phyloP scores from a whole-genome alignment of 352 stramenopile species.

The Pythium sp. region DNA sequence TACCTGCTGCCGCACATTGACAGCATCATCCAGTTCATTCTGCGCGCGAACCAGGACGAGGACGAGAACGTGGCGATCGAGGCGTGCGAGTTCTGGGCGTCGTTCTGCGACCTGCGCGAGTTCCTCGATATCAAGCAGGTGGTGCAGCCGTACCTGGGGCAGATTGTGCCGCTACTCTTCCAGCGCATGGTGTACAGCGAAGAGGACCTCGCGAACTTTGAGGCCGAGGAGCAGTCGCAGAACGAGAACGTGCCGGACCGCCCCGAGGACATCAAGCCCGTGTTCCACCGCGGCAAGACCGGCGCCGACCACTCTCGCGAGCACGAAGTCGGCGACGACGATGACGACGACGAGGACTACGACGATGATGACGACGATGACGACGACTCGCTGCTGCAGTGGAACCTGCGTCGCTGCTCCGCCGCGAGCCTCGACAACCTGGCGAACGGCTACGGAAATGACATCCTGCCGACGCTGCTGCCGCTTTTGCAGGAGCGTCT shows the following conservation, averaged over 20 bases:
- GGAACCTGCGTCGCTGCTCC: conserved; percentile 94
- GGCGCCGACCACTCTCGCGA: conserved; percentile 35
- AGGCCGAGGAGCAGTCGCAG: conserved; percentile 86
- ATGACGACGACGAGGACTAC: conserved; percentile 88
- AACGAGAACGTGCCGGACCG: conserved; percentile 89
- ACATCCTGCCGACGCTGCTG: conserved; percentile 92
- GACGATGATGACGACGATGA: conserved; percentile 89
- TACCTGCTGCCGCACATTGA: conserved; percentile 88
- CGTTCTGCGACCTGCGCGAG: conserved; percentile 86
- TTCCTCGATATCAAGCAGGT: conserved; percentile 91
- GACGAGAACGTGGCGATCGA: conserved; percentile 87
- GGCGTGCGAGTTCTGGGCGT: conserved; percentile 90
- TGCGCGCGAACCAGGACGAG: conserved; percentile 81
- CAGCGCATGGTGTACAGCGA: conserved; percentile 95
- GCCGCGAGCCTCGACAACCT: conserved; percentile 95
- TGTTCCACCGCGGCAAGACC: conserved; percentile 68
- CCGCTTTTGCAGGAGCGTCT: conserved; percentile 91
- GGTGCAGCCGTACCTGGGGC: conserved; percentile 79
- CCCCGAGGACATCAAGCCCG: conserved; percentile 88
- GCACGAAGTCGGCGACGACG: conserved; percentile 30
- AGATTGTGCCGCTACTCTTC: conserved; percentile 92
- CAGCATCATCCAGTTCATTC: conserved; percentile 91
- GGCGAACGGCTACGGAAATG: conserved; percentile 89
- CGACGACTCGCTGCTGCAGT: conserved; percentile 93
- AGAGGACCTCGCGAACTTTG: conserved; percentile 89